phyloP scores from a whole-genome alignment of 441 rosid species.

The Gossypium lobatum region DNA sequence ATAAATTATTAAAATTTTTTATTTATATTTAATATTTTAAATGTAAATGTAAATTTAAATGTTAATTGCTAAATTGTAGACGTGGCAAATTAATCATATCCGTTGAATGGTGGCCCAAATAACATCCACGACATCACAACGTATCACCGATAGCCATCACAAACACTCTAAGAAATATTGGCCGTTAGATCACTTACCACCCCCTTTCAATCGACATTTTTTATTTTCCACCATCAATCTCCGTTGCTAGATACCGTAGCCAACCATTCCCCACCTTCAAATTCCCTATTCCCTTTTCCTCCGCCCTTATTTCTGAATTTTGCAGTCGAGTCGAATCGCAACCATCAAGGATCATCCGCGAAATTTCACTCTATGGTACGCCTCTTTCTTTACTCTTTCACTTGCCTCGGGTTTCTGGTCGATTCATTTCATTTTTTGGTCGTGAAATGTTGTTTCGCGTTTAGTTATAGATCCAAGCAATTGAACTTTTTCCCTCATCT shows the following conservation, averaged over 20 bases:
- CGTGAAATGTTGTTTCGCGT: not conserved
- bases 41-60: too few relatives aligned
- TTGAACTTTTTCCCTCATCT: not conserved
- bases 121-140: slow-evolving; percentile 10
- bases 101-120: not conserved
- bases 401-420: not conserved
- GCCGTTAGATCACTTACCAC: not conserved
- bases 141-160: slow-evolving; percentile 13
- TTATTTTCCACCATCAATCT: not conserved
- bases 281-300: not conserved
- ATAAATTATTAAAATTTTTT: too few relatives aligned
- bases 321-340: slow-evolving; percentile 5
- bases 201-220: not conserved
- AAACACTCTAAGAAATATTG: not conserved
- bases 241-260: not conserved
- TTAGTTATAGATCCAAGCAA: slow-evolving; percentile 9
- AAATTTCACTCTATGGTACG: slow-evolving; percentile 21
- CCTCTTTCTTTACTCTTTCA: not conserved
- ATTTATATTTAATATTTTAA: too few relatives aligned
- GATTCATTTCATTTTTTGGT: not conserved
- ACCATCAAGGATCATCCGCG: slow-evolving; percentile 6
- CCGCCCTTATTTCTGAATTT: not conserved
- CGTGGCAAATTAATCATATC: not conserved
- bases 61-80: not conserved
- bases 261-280: not conserved